These are phyloP conservation scores for Albizia julibrissin DNA, from an alignment of 306 rosid genomes.

Conservation along the genomic window DNA sequence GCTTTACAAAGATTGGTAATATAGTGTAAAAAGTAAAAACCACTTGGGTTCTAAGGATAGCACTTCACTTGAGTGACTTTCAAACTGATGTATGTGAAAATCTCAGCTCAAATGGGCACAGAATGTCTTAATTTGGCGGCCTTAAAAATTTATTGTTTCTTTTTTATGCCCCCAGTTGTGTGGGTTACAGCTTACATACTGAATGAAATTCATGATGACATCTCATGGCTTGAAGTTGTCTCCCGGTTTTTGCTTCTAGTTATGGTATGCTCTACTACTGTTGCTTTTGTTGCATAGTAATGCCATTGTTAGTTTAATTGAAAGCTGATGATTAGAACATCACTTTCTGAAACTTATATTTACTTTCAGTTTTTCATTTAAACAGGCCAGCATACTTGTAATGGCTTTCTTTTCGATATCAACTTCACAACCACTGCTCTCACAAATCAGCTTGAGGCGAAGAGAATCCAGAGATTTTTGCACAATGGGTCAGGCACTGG, in stretches of 20 bases:
- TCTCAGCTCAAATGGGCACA: slow-evolving; percentile 2
- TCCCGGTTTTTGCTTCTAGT: slow-evolving; percentile 83
- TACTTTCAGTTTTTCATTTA: slow-evolving; percentile 42
- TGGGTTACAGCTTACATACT: slow-evolving; percentile 80
- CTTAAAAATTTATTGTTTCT: slow-evolving; percentile 29
- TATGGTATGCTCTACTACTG: slow-evolving; percentile 51
- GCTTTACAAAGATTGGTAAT: background rate
- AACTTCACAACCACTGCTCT: slow-evolving; percentile 93
- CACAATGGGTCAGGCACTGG: slow-evolving; percentile 96
- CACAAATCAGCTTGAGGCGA: slow-evolving; percentile 91
- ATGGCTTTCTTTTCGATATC: slow-evolving; percentile 85
- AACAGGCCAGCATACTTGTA: slow-evolving; percentile 85
- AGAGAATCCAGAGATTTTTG: slow-evolving; percentile 65
- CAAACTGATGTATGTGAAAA: slow-evolving; percentile 10
- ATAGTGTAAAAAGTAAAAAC: background rate
- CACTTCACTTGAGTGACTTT: background rate
- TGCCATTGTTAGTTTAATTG: slow-evolving; percentile 28
- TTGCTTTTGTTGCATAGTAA: slow-evolving; percentile 13
- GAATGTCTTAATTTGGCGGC: slow-evolving; percentile 11
- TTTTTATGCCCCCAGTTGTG: slow-evolving; percentile 58
- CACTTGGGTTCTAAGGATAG: background rate
- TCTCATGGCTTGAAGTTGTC: slow-evolving; percentile 83
- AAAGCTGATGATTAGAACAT: slow-evolving; percentile 23
- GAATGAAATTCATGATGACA: slow-evolving; percentile 82
- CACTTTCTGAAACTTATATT: slow-evolving; percentile 19